phyloP scores from a whole-genome alignment of 2,329 filamentous ascomycete genomes.

The Phialophora tarda region DNA sequence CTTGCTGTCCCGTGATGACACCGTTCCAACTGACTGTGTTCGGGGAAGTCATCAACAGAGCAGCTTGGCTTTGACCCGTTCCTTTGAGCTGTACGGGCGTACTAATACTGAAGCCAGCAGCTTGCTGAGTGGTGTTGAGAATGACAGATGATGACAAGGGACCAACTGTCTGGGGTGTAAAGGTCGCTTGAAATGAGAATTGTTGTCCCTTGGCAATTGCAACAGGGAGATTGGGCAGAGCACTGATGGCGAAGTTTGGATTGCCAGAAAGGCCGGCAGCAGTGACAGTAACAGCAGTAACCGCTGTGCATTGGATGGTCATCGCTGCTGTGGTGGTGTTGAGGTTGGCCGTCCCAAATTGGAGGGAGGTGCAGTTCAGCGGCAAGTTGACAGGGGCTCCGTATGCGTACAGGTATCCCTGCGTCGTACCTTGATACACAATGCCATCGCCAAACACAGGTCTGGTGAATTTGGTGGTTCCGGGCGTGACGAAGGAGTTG shows the following conservation, averaged over 20 bases:
- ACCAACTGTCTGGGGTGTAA: slow-evolving; percentile 47
- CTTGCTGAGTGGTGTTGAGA: slow-evolving; percentile 48
- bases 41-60: slow-evolving; percentile 48
- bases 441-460: slow-evolving; percentile 42
- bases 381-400: slow-evolving; percentile 52
- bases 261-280: slow-evolving; percentile 41
- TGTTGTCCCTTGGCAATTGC: slow-evolving; percentile 42
- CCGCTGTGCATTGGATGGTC: slow-evolving; percentile 29
- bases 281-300: slow-evolving; percentile 45
- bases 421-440: slow-evolving; percentile 38
- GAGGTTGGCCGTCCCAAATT: slow-evolving; percentile 51
- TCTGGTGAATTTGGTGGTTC: slow-evolving; percentile 41
- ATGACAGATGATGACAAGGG: slow-evolving; percentile 47
- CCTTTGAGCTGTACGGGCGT: slow-evolving; percentile 50
- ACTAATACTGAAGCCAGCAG: slow-evolving; percentile 46
- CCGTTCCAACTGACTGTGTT: slow-evolving; percentile 50
- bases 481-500: slow-evolving; percentile 40
- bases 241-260: slow-evolving; percentile 46
- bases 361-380: slow-evolving; percentile 49
- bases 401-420: slow-evolving; percentile 40
- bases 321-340: slow-evolving; percentile 44
- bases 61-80: slow-evolving; percentile 46
- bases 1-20: slow-evolving; percentile 46
- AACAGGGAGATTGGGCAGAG: slow-evolving; percentile 48
- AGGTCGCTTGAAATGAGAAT: slow-evolving; percentile 52